Evolutionary conservation across 345 rosid species (phyloP).

Genomic region (Linum lewisii): DNA sequence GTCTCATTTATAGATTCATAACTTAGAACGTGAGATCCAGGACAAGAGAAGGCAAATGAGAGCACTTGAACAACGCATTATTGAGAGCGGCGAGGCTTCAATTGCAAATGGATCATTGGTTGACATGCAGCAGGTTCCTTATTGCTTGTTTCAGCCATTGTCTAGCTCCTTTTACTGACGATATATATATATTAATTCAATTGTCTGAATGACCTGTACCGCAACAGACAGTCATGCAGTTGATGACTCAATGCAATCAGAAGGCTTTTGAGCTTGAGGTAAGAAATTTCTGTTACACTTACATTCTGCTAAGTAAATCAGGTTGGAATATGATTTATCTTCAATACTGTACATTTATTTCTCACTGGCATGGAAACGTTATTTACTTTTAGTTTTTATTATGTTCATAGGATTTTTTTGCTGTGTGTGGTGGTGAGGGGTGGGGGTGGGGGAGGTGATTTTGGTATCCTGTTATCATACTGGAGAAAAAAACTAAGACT

Average conservation of each 20-base stretch:
- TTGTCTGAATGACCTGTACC: slow-evolving; percentile 15
- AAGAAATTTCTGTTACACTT: slow-evolving; percentile 13
- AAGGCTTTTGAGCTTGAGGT: slow-evolving; percentile 97
- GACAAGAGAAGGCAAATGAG: slow-evolving; percentile 91
- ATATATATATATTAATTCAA: slow-evolving; percentile 1
- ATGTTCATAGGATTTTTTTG: no score
- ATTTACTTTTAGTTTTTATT: no score
- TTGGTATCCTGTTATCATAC: no score
- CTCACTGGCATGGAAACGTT: no score
- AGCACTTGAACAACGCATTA: slow-evolving; percentile 69
- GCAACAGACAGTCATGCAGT: slow-evolving; percentile 72
- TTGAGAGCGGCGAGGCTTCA: slow-evolving; percentile 92
- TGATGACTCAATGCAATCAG: slow-evolving; percentile 94
- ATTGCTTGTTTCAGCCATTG: neutral
- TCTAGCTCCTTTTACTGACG: neutral
- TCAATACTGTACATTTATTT: neutral
- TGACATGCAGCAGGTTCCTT: slow-evolving; percentile 85
- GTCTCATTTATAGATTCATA: slow-evolving; percentile 47
- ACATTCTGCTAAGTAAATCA: no score
- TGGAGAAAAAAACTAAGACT: no score
- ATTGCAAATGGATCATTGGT: slow-evolving; percentile 79
- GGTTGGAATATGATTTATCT: neutral
- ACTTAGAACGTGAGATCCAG: slow-evolving; percentile 78
- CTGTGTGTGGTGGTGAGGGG: no score
- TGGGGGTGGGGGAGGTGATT: no score